Conservation (phyloP, 257 asterid genomes). For the Scutellaria galericulata region DNA sequence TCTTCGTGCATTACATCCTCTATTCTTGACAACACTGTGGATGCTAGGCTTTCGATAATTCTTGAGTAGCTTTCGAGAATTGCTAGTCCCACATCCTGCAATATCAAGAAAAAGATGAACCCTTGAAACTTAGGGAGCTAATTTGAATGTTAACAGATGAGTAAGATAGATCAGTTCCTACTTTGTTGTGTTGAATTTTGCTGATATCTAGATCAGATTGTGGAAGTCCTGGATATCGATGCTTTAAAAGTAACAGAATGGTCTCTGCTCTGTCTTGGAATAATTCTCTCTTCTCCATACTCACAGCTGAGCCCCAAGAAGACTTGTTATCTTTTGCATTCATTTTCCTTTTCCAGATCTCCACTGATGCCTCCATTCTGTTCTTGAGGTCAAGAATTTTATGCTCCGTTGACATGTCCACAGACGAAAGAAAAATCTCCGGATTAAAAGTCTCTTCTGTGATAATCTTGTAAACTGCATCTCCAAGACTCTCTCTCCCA, state of each 20-base stretch:
- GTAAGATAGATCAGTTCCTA: conserved; percentile 33
- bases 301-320: conserved; percentile 80
- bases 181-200: conserved; percentile 80
- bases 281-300: conserved; percentile 81
- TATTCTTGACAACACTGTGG: conserved; percentile 54
- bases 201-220: conserved; percentile 85
- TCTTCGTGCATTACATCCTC: conserved; percentile 60
- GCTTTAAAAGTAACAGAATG: conserved; percentile 67
- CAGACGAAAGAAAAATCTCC: conserved; percentile 54
- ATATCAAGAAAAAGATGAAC: conserved; percentile 17
- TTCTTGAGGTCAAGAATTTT: conserved; percentile 87
- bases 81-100: conserved; percentile 67
- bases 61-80: conserved; percentile 69
- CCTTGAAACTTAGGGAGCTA: neutral
- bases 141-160: neutral
- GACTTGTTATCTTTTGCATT: conserved; percentile 75
- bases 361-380: conserved; percentile 82
- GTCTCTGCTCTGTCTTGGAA: conserved; percentile 88
- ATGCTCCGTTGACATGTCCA: conserved; percentile 81
- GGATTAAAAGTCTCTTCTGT: conserved; percentile 84
- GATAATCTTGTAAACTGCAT: conserved; percentile 73
- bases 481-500: conserved; percentile 92
- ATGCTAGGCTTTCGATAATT: conserved; percentile 63
- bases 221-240: conserved; percentile 77
- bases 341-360: conserved; percentile 90